A percentile compares a stretch with the other conserved stretches of the same genome.
Evolutionary conservation across 371 early-diverging fungal species (phyloP).

Genomic region (Rhizomucor pusillus): DNA sequence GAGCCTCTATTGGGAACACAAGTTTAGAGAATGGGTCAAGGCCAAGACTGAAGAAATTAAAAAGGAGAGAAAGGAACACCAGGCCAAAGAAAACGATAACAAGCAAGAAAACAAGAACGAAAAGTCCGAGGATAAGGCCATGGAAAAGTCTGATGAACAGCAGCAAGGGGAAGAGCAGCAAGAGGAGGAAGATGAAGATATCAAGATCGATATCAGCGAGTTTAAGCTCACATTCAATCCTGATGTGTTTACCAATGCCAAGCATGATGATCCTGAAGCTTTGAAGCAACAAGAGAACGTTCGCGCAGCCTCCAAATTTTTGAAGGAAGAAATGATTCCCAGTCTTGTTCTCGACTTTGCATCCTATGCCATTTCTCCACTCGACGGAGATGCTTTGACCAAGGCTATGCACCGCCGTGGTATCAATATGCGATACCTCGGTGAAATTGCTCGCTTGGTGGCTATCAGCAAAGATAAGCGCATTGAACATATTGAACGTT

Average conservation of each 20-base stretch:
- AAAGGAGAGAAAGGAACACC: conserved; percentile 51
- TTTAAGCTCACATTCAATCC: conserved; percentile 79
- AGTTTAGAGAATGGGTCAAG: conserved; percentile 65
- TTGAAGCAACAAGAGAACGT: conserved; percentile 49
- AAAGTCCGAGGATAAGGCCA: no score
- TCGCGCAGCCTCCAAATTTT: conserved; percentile 76
- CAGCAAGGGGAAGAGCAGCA: conserved; percentile 24
- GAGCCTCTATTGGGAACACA: conserved; percentile 80
- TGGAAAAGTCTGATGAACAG: conserved; percentile 14
- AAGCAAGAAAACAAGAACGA: conserved; percentile 18
- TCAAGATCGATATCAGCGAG: conserved; percentile 55
- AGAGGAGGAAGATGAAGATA: conserved; percentile 46
- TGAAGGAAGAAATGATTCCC: conserved; percentile 68
- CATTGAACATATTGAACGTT: conserved; percentile 50
- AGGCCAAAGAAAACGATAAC: conserved; percentile 50
- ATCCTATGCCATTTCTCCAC: conserved; percentile 69
- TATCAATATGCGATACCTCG: conserved; percentile 96
- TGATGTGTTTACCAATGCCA: conserved; percentile 72
- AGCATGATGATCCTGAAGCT: conserved; percentile 27
- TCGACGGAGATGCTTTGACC: conserved; percentile 82
- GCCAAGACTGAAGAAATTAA: conserved; percentile 54
- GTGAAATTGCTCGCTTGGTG: conserved; percentile 65
- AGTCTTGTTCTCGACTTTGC: conserved; percentile 76
- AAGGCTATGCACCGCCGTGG: conserved; percentile 89
- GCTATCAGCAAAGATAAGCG: conserved; percentile 56